Base-by-base conservation (phyloP, 495 filamentous ascomycete species). In the Apodospora peruviana region DNA sequence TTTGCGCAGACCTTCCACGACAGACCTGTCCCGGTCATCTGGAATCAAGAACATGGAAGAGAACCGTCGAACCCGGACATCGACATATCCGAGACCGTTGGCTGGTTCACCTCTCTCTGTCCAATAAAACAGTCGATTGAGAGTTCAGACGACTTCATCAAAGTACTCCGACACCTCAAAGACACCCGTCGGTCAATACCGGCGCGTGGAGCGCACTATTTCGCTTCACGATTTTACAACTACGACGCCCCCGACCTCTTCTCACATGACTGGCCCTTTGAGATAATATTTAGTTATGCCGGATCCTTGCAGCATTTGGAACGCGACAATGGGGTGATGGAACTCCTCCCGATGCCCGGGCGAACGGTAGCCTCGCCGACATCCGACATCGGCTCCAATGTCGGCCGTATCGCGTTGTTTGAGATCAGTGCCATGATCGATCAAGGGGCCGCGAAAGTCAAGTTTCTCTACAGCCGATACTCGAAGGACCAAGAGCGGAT, bases 221-320 rank as follows among this genome's bases (percentile, higher is more conserved):
- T 70, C 38, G 59, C 66, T 4, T 64, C 60, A 10, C 72, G 77
- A 8, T 68, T 80, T 21, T 66, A 80, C 27, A 66, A 70, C 1
- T 57, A 66, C 3, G 73, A 72, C 23, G 66, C 64, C 12, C 53
- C 67, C 3, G 67, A 75, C 32, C 40, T 72, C 23, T 74, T 72
- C 35, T 48, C 58, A 19, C 77, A 76, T 2, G 67, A 75, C 41
- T 79, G 71, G 61, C 84, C 84, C 5, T 77, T 87, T 51, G 86
- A 88, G 62, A 77, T 88, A 32, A 77, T 78, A 2, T 86, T 88
- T 62, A 86, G 83, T 54, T 87, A 88, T 51, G 72, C 83, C 11
- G 85, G 83, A 0, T 73, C 80, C 16, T 70, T 81, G 50, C 81
- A 84, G 43, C 78, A 83, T 48, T 56, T 87, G 0, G 81, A 84